These are phyloP conservation scores for Phalaenopsis equestris DNA, from an alignment of 106 monocot genomes.

Conservation along the genomic window DNA sequence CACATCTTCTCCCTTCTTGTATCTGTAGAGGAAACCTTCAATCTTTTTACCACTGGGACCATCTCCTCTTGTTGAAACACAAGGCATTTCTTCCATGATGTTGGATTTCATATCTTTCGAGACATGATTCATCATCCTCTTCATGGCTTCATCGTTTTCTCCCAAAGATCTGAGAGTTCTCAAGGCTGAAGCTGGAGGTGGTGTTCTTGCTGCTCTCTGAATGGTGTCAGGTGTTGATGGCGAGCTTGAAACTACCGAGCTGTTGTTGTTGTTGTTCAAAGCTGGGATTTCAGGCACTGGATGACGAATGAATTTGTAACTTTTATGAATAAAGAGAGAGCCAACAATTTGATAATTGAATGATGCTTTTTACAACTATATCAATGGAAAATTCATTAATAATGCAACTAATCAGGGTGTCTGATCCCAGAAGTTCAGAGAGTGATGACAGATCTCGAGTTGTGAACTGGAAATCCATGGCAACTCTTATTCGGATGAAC, in stretches of 20 bases:
- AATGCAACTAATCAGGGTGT: no score
- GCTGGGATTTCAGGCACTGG: background rate
- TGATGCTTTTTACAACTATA: no score
- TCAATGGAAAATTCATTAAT: no score
- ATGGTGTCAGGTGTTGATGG: background rate
- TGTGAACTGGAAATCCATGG: no score
- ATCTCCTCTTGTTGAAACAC: constrained; percentile 30
- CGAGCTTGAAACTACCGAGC: background rate
- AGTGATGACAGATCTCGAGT: no score
- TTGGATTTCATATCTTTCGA: constrained; percentile 21
- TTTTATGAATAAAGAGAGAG: no score
- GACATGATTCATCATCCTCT: background rate
- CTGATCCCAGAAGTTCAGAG: no score
- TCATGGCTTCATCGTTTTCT: constrained; percentile 8
- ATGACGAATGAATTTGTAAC: no score
- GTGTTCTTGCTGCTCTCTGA: background rate
- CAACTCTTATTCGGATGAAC: no score
- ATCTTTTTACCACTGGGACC: constrained; percentile 33
- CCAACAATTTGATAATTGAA: no score
- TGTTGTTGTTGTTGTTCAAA: background rate
- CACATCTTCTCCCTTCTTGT: constrained; percentile 34
- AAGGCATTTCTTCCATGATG: constrained; percentile 37
- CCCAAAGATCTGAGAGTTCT: background rate
- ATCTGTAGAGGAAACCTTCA: constrained; percentile 42
- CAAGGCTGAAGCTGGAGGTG: background rate